A percentile compares a stretch with the other conserved stretches of the same genome.
phyloP scores from a whole-genome alignment of 495 filamentous ascomycete genomes.

The Astrocystis sublimbata region DNA sequence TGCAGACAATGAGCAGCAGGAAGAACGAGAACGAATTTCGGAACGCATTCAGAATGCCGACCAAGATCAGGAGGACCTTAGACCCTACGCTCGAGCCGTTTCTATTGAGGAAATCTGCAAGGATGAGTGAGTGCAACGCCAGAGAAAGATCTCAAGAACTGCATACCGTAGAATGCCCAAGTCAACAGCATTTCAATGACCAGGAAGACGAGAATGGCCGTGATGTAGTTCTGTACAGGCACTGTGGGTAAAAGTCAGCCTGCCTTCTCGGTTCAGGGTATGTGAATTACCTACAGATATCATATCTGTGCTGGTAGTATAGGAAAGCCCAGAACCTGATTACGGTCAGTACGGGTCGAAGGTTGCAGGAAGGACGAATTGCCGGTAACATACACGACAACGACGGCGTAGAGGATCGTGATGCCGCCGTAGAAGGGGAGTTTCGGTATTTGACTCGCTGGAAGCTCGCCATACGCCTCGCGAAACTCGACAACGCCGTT shows the following conservation, averaged over 20 bases:
- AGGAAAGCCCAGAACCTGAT: constrained; percentile 84
- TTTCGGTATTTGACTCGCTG: constrained; percentile 92
- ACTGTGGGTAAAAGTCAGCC: constrained; percentile 55
- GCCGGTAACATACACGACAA: constrained; percentile 60
- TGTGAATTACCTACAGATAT: constrained; percentile 68
- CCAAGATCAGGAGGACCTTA: constrained; percentile 83
- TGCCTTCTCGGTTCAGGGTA: not conserved
- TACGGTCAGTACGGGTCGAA: constrained; percentile 16
- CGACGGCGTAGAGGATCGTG: constrained; percentile 89
- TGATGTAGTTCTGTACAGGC: constrained; percentile 99
- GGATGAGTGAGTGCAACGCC: constrained; percentile 20
- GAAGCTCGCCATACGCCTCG: constrained; percentile 95
- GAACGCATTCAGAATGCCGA: constrained; percentile 86
- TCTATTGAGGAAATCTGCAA: constrained; percentile 81
- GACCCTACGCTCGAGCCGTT: constrained; percentile 82
- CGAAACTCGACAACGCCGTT: constrained; percentile 84
- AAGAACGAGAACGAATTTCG: constrained; percentile 99
- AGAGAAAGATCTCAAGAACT: not conserved
- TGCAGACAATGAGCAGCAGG: constrained; percentile 96
- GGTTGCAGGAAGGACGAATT: not conserved
- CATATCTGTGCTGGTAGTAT: constrained; percentile 89
- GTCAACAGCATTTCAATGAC: constrained; percentile 96
- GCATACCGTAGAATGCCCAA: constrained; percentile 85
- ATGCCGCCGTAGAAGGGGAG: constrained; percentile 96
- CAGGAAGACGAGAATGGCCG: constrained; percentile 92